phyloP scores from a whole-genome alignment of 768 basidiomycete genomes.

The Cystobasidium ongulense region DNA sequence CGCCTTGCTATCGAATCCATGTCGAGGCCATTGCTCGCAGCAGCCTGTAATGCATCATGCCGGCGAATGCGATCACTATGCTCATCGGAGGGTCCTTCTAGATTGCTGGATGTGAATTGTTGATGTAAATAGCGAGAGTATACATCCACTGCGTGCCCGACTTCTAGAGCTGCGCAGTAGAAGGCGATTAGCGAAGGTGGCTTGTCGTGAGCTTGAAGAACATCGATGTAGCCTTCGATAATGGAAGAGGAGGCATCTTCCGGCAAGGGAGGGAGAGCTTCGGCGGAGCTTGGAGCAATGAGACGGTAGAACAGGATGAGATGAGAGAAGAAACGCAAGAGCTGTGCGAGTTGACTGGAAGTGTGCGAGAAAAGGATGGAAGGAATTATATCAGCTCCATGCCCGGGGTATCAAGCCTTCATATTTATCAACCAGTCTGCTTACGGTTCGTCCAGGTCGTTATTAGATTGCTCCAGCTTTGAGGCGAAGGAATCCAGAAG shows the following conservation, averaged over 20 bases:
- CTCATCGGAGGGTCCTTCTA: background rate
- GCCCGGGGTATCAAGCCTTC: no score
- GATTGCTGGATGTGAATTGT: constrained; percentile 36
- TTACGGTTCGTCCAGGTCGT: constrained; percentile 45
- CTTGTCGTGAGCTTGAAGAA: constrained; percentile 61
- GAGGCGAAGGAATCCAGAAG: constrained; percentile 57
- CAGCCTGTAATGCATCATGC: constrained; percentile 61
- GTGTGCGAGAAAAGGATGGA: background rate
- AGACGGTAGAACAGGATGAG: constrained; percentile 78
- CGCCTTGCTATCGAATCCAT: constrained; percentile 67
- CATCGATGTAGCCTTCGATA: constrained; percentile 75
- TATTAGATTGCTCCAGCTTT: constrained; percentile 40
- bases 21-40: constrained; percentile 76
- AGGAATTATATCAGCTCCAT: no score
- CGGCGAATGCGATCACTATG: constrained; percentile 53
- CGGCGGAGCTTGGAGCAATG: constrained; percentile 53
- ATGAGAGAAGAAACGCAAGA: constrained; percentile 75
- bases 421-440: constrained; percentile 15
- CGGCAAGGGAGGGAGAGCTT: constrained; percentile 52
- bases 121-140: constrained; percentile 78
- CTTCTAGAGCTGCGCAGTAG: constrained; percentile 82
- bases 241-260: constrained; percentile 69
- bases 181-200: constrained; percentile 68
- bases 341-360: constrained; percentile 35
- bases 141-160: constrained; percentile 75